Evolutionary conservation across 78 protist species (phyloP), one percentile per base, ranked within the genome.

Genomic region (Cavenderia fasciculata): DNA sequence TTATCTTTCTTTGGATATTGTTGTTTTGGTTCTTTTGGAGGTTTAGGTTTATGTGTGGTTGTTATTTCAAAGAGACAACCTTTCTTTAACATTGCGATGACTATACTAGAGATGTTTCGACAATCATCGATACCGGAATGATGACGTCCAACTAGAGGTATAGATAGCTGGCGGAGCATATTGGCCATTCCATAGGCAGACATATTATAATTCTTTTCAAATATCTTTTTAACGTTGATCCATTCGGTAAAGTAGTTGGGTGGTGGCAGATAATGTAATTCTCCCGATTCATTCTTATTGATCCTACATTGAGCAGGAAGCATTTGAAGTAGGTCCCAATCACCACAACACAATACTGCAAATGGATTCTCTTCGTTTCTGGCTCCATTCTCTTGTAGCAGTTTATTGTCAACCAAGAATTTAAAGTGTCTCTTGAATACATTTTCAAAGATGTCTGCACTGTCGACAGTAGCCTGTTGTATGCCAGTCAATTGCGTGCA

Each of bases 401-500:
- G 21, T 16, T 40, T 46, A 57, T 75, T 40, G 5, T 40, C 19
- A 8, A 36, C 10, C 5, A 86, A 11, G 94, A 94, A 95, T 51
- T 44, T 66, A 12, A 47, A 14, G 19, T 87, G 84, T 33, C 23
- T 23, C 4, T 36, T 69, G 7, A 95, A 38, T 16, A 76, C 96
- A 34, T n/a, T 63, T 29, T 19, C 47, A 33, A 95, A 72, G 27
- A 49, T n/a, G 14, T 47, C 70, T 16, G 96, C 95, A 7, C 16
- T 46, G 34, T 95, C 97, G 19, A 95, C 96, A 8, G 29, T 14
- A 19, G 6, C 92, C 54, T 95, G 96, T 54, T 68, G 31, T 25
- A 95, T 95, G 12, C 96, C 96, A 0, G 97, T 95, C 11, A 95
- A 59, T 34, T 87, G 70, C 11, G 82, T 84, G 63, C 97, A 95